phyloP scores from a whole-genome alignment of 2,329 filamentous ascomycete species.

The Diaporthe citri region DNA sequence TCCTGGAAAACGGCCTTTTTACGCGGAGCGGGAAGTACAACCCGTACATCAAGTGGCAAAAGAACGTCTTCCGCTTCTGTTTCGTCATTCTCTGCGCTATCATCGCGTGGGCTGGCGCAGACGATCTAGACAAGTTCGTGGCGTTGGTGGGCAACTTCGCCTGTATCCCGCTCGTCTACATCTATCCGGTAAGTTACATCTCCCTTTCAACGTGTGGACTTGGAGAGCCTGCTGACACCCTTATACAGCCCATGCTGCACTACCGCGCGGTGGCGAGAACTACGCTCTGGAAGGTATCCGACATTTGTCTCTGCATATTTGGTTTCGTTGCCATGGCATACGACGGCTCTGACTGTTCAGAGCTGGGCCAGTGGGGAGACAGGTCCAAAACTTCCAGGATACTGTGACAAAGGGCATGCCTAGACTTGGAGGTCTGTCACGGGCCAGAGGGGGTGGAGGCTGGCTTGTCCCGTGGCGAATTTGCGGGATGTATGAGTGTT shows the following conservation, averaged over 20 bases:
- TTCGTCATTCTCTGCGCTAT: conserved; percentile 87
- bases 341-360: conserved; percentile 85
- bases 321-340: conserved; percentile 88
- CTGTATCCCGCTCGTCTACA: conserved; percentile 95
- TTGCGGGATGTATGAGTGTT: conserved; percentile 24
- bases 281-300: conserved; percentile 75
- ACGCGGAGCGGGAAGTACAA: conserved; percentile 97
- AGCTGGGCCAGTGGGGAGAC: conserved; percentile 80
- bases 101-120: conserved; percentile 92
- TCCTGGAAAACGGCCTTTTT: conserved; percentile 94
- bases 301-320: conserved; percentile 83
- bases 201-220: conserved; percentile 1
- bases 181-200: conserved; percentile 85
- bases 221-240: conserved; percentile 48
- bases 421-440: conserved; percentile 34
- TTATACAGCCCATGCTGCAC: conserved; percentile 84
- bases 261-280: conserved; percentile 82
- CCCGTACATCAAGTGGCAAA: conserved; percentile 99
- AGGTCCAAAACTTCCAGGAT: conserved; percentile 61
- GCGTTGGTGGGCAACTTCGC: conserved; percentile 96
- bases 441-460: not conserved
- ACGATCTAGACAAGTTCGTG: conserved; percentile 97
- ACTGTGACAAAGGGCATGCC: conserved; percentile 61
- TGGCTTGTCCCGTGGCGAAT: conserved; percentile 15
- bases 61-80: conserved; percentile 96